A percentile compares a stretch with the other conserved stretches of the same genome.
These are phyloP conservation scores for Hypoxylon sp. DNA, from an alignment of 2,329 filamentous ascomycete genomes.

Conservation along the genomic window DNA sequence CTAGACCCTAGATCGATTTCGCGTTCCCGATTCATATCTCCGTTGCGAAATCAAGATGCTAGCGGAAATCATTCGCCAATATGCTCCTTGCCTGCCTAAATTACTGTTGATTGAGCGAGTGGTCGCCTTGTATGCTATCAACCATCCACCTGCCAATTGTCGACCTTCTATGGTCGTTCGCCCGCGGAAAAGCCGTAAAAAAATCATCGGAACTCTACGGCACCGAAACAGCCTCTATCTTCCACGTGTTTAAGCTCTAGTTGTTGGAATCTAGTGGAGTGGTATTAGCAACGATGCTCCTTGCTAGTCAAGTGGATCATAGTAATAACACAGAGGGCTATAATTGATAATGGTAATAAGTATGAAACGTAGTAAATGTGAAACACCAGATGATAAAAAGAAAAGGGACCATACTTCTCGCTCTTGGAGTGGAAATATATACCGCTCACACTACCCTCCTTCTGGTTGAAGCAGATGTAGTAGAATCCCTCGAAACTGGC, in stretches of 20 bases:
- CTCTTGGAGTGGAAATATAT: constrained; percentile 99
- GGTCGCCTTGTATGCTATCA: constrained; percentile 7
- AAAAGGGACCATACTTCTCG: constrained; percentile 77
- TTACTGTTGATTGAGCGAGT: constrained; percentile 25
- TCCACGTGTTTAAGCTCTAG: constrained; percentile 90
- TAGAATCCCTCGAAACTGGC: constrained; percentile 99
- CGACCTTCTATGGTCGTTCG: constrained; percentile 11
- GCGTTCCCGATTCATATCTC: constrained; percentile 18
- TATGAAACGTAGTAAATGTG: background rate
- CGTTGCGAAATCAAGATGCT: constrained; percentile 26
- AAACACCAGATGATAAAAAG: background rate
- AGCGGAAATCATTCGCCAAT: constrained; percentile 14
- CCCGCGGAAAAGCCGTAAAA: constrained; percentile 11
- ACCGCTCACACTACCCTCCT: constrained; percentile 85
- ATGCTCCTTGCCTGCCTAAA: constrained; percentile 12
- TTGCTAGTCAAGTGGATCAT: background rate
- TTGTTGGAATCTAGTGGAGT: constrained; percentile 81
- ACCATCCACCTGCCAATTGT: constrained; percentile 13
- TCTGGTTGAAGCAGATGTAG: constrained; percentile 98
- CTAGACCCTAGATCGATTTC: constrained; percentile 16
- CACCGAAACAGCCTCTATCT: constrained; percentile 84
- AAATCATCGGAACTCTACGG: constrained; percentile 86
- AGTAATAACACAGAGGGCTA: background rate
- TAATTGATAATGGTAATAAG: background rate
- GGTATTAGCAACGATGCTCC: constrained; percentile 31